Conservation (phyloP, 2,329 filamentous ascomycete genomes). For the Ophiostoma tasmaniense region DNA sequence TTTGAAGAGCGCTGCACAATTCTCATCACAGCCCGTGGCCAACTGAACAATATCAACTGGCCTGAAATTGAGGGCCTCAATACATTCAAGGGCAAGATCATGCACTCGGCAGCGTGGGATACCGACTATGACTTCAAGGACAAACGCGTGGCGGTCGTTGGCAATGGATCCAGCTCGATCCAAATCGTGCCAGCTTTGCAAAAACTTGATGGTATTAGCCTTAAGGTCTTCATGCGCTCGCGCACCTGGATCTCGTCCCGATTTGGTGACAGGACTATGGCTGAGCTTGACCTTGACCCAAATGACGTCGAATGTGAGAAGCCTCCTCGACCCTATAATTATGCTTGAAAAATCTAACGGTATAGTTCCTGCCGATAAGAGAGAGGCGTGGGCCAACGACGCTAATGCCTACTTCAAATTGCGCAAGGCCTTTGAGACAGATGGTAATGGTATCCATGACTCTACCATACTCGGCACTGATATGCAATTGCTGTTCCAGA, state of each 20-base stretch:
- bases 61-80: conserved; percentile 36
- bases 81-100: conserved; percentile 34
- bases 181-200: conserved; percentile 45
- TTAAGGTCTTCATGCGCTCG: conserved; percentile 41
- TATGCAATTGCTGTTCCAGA: conserved; percentile 28
- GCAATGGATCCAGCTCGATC: conserved; percentile 44
- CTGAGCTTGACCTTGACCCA: conserved; percentile 34
- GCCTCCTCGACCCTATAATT: conserved; percentile 28
- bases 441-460: conserved; percentile 36
- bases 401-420: conserved; percentile 33
- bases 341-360: conserved; percentile 19
- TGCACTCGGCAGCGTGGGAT: conserved; percentile 41
- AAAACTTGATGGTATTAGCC: conserved; percentile 32
- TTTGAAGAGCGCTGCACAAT: conserved; percentile 35
- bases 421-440: conserved; percentile 37
- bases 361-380: conserved; percentile 33
- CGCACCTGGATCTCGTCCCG: conserved; percentile 42
- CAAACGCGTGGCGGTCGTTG: conserved; percentile 43
- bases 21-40: conserved; percentile 35
- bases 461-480: conserved; percentile 31
- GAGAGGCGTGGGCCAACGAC: conserved; percentile 30
- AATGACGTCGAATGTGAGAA: conserved; percentile 17
- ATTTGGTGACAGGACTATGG: conserved; percentile 39
- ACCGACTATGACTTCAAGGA: conserved; percentile 39
- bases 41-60: conserved; percentile 37